phyloP scores from a whole-genome alignment of 73 alveolate genomes.

The Paramecium sonneborni region DNA sequence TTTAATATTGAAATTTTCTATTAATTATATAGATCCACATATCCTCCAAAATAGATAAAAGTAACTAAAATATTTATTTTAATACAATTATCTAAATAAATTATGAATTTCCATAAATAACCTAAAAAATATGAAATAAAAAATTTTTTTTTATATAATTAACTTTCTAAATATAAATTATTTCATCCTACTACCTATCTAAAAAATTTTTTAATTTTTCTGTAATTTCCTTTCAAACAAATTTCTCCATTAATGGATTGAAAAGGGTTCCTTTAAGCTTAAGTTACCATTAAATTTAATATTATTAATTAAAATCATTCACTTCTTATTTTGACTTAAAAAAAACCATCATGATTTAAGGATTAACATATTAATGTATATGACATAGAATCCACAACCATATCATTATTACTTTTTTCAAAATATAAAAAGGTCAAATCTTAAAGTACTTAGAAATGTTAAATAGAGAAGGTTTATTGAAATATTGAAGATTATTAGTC shows the following conservation, averaged over 20 bases:
- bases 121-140: too few species aligned
- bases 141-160: too few species aligned
- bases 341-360: background rate
- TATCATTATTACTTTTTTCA: background rate
- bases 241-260: background rate
- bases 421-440: background rate
- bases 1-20: too few species aligned
- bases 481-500: background rate
- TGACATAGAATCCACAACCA: constrained; percentile 16
- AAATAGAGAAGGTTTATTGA: background rate
- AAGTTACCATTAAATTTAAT: background rate
- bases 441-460: background rate
- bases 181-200: too few species aligned
- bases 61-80: too few species aligned
- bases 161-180: background rate
- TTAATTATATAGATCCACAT: too few species aligned
- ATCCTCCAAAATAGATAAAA: too few species aligned
- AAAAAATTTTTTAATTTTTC: too few species aligned
- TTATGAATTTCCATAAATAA: too few species aligned
- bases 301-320: background rate
- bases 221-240: background rate
- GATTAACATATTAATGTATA: background rate
- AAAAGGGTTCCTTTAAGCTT: background rate
- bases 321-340: background rate
- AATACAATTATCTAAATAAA: too few species aligned